These are phyloP conservation scores for Calonectria fujianensis DNA, from an alignment of 2,329 filamentous ascomycete genomes.

Conservation along the genomic window DNA sequence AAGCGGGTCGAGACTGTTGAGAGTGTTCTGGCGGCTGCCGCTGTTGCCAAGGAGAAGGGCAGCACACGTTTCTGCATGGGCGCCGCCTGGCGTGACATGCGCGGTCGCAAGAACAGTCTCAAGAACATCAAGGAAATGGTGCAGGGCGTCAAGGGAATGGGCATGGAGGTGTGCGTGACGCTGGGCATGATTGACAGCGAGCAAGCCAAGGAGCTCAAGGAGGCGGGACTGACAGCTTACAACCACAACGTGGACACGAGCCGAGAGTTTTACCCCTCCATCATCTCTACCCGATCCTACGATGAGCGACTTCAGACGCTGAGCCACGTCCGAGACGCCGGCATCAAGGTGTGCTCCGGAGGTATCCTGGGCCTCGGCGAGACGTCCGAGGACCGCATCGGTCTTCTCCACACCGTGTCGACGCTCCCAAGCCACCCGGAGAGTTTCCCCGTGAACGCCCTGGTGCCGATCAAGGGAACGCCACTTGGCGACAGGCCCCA, in stretches of 20 bases:
- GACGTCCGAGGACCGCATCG: slow-evolving; percentile 85
- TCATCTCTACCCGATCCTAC: slow-evolving; percentile 91
- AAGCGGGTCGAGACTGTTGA: slow-evolving; percentile 88
- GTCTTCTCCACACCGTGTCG: slow-evolving; percentile 87
- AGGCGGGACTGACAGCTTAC: slow-evolving; percentile 90
- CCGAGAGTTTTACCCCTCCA: slow-evolving; percentile 88
- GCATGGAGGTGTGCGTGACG: slow-evolving; percentile 95
- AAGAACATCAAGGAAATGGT: slow-evolving; percentile 93
- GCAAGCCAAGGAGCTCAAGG: slow-evolving; percentile 88
- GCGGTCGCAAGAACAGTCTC: slow-evolving; percentile 87
- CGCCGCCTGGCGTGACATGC: slow-evolving; percentile 95
- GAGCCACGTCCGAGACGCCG: slow-evolving; percentile 86
- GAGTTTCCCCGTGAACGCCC: slow-evolving; percentile 92
- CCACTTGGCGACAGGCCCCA: slow-evolving; percentile 85
- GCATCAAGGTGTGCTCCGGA: slow-evolving; percentile 92
- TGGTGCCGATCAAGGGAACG: slow-evolving; percentile 93
- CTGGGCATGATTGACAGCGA: slow-evolving; percentile 91
- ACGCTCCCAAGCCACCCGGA: slow-evolving; percentile 89
- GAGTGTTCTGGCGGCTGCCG: slow-evolving; percentile 85
- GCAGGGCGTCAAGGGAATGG: slow-evolving; percentile 84
- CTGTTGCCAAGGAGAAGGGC: slow-evolving; percentile 86
- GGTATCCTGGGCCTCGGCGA: slow-evolving; percentile 92
- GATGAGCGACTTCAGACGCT: slow-evolving; percentile 91
- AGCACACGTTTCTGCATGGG: slow-evolving; percentile 97
- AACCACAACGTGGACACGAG: slow-evolving; percentile 97